phyloP scores from a whole-genome alignment of 2,329 filamentous ascomycete genomes.

The Pleurostoma richardsiae region DNA sequence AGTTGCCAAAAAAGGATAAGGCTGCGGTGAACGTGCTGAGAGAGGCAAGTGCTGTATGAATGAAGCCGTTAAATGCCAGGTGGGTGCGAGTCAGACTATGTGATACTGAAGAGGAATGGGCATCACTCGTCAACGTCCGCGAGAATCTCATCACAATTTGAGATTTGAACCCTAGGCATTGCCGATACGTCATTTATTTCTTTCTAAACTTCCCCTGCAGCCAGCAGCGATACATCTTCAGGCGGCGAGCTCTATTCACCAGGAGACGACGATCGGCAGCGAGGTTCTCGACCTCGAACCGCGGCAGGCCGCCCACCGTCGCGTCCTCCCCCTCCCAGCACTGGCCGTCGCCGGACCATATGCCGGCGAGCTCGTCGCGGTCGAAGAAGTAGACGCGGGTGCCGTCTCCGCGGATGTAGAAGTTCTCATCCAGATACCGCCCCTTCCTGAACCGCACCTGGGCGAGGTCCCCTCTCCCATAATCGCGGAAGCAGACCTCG shows the following conservation, averaged over 20 bases:
- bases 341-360: slow-evolving; percentile 60
- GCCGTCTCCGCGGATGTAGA: slow-evolving; percentile 92
- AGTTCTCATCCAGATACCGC: slow-evolving; percentile 91
- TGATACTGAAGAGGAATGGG: too few species aligned
- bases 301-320: slow-evolving; percentile 16
- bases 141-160: too few species aligned
- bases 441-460: slow-evolving; percentile 97
- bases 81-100: too few species aligned
- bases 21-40: too few species aligned
- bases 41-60: too few species aligned
- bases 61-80: too few species aligned
- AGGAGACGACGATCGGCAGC: slow-evolving; percentile 84
- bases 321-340: slow-evolving; percentile 15
- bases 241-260: slow-evolving; percentile 81
- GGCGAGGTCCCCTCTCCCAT: slow-evolving; percentile 89
- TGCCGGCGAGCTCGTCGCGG: slow-evolving; percentile 69
- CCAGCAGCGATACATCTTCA: slow-evolving; percentile 99
- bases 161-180: too few species aligned
- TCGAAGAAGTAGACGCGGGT: slow-evolving; percentile 98
- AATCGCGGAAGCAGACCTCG: slow-evolving; percentile 92
- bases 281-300: slow-evolving; percentile 71
- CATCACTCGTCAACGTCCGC: too few species aligned
- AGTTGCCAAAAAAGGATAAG: too few species aligned
- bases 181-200: slow-evolving; percentile 31
- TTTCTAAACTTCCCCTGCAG: slow-evolving; percentile 80